phyloP scores from a whole-genome alignment of 1,284 basidiomycete species.

The Coniferiporia sulphurascens region DNA sequence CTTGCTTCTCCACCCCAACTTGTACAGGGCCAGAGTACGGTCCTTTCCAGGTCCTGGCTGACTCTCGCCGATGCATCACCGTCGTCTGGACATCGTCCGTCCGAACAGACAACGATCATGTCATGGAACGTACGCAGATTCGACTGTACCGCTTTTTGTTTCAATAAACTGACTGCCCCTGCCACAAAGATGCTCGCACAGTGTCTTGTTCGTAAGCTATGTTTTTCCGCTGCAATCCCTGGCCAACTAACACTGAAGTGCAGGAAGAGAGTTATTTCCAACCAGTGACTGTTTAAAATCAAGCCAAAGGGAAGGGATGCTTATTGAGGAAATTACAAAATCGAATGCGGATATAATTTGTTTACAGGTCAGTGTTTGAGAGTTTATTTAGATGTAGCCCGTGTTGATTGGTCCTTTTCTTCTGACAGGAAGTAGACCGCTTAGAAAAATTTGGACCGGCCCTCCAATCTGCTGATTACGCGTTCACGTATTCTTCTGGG shows the following conservation, averaged over 20 bases:
- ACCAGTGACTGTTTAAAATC: slow-evolving; percentile 79
- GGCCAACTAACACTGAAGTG: slow-evolving; percentile 1
- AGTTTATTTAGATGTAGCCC: neutral
- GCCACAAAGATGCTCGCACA: slow-evolving; percentile 64
- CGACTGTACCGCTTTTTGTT: slow-evolving; percentile 7
- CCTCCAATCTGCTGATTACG: slow-evolving; percentile 23
- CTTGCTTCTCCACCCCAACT: slow-evolving; percentile 3
- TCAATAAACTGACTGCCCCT: slow-evolving; percentile 3
- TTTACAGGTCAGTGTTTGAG: slow-evolving; percentile 58
- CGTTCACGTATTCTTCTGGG: slow-evolving; percentile 40
- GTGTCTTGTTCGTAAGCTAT: slow-evolving; percentile 66
- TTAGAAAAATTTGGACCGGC: slow-evolving; percentile 44
- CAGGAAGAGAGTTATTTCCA: slow-evolving; percentile 83
- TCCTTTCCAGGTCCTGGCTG: slow-evolving; percentile 53
- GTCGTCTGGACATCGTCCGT: neutral
- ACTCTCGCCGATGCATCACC: slow-evolving; percentile 26
- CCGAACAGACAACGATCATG: slow-evolving; percentile 46
- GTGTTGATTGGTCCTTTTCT: neutral
- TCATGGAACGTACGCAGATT: slow-evolving; percentile 71
- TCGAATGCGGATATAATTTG: slow-evolving; percentile 76
- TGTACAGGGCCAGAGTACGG: slow-evolving; percentile 27
- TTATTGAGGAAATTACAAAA: slow-evolving; percentile 64
- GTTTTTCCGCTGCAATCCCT: neutral
- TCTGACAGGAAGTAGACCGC: slow-evolving; percentile 67
- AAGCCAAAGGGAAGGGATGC: slow-evolving; percentile 66